Evolutionary conservation across 2,329 filamentous ascomycete genomes (phyloP), one percentile per base, ranked within the genome.

Genomic region (Magnaporthiopsis rhizophila): DNA sequence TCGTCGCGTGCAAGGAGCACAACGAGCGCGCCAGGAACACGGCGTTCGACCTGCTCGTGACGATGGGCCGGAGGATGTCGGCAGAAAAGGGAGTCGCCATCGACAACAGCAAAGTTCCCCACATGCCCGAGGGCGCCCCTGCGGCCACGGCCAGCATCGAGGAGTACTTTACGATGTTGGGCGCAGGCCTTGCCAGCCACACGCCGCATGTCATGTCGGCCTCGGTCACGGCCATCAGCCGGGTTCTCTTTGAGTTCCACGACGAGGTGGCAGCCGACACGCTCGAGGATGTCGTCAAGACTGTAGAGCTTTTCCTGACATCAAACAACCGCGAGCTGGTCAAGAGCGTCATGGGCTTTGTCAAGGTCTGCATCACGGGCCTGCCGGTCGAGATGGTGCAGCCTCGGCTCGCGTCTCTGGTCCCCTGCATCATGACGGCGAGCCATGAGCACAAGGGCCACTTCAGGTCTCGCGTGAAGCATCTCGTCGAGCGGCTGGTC

Each of bases 121-220:
- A 94, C 74, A 97, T 98, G 92, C 85, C 91, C 3, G 79, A 85
- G 61, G 88, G 96, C 74, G 89, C 92, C 0, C 89, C 91, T 2
- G 81, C 88, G 38, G 92, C 89, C 4, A 81, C 85, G 3, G 94
- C 95, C 26, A 93, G 85, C 58, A 85, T 99, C 53, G 94, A 98
- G 72, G 95, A 98, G 76, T 98, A 92, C 78, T 91, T 98, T 79
- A 97, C 94, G 64, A 99, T 99, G 95, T 90, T 98, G 36, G 96
- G 91, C 69, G 95, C 95, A 61, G 95, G 95, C 78, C 84, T 99
- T 63, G 95, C 94, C 2, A 94, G 93, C 65, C 90, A 89, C 70
- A 94, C 92, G 13, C 93, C 95, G 38, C 94, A 98, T 79, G 97
- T 98, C 92, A 93, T 98, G 67, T 96, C 92, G 8, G 95, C 95